phyloP scores from a whole-genome alignment of 2,329 filamentous ascomycete genomes.

The Thielaviopsis punctulata region DNA sequence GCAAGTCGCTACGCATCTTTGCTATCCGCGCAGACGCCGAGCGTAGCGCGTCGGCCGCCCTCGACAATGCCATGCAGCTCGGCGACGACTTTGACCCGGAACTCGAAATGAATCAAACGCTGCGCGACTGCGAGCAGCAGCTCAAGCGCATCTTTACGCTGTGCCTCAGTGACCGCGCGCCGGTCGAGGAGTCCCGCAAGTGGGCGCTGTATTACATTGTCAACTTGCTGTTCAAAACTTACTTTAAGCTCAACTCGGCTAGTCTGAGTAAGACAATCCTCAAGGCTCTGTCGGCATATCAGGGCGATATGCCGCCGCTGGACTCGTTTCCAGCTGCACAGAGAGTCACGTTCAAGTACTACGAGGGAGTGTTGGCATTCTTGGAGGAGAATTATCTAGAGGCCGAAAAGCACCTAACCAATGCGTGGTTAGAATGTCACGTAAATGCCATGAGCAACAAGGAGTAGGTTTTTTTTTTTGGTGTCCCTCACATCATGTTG shows the following conservation, averaged over 20 bases:
- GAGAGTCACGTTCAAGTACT: conserved; percentile 91
- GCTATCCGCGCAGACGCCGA: conserved; percentile 81
- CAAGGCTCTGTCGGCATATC: conserved; percentile 60
- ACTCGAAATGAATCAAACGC: conserved; percentile 59
- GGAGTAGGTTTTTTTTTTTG: conserved; percentile 42
- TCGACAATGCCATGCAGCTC: conserved; percentile 32
- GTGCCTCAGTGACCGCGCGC: conserved; percentile 73
- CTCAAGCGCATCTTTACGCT: conserved; percentile 85
- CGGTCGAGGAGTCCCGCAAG: conserved; percentile 79
- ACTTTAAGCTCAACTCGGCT: conserved; percentile 87
- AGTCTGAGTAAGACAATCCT: conserved; percentile 82
- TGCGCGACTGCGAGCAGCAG: conserved; percentile 79
- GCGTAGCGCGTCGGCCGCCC: conserved; percentile 25
- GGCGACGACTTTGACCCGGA: conserved; percentile 65
- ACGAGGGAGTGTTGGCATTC: conserved; percentile 83
- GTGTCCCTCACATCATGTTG: too few species aligned
- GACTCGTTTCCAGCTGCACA: conserved; percentile 74
- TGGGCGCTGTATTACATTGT: conserved; percentile 95
- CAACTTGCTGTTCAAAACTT: conserved; percentile 93
- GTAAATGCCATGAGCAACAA: conserved; percentile 55
- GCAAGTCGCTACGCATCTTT: conserved; percentile 72
- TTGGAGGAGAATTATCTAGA: conserved; percentile 82
- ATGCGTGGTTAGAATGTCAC: conserved; percentile 71
- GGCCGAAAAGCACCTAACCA: conserved; percentile 64
- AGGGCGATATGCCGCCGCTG: conserved; percentile 64